These are phyloP conservation scores for Coleophoma eucalyptorum DNA, from an alignment of 2,329 filamentous ascomycete genomes.

Conservation along the genomic window DNA sequence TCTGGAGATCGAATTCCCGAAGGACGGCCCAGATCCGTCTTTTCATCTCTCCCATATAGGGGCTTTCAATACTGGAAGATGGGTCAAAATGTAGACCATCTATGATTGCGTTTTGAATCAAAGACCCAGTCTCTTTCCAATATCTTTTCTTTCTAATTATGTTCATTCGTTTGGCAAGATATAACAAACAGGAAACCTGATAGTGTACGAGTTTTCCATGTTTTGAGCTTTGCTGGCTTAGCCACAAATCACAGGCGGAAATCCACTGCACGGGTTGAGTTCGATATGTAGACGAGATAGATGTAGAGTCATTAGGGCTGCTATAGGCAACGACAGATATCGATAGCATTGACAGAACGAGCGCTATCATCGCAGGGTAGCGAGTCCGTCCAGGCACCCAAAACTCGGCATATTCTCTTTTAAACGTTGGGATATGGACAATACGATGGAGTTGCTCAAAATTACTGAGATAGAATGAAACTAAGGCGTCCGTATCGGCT, in stretches of 20 bases:
- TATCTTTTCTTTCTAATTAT: conserved; percentile 63
- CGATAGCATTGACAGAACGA: conserved; percentile 44
- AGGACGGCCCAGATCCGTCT: conserved; percentile 58
- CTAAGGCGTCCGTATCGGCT: conserved; percentile 3
- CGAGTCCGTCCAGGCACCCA: conserved; percentile 2
- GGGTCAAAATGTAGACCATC: conserved; percentile 58
- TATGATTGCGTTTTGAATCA: conserved; percentile 54
- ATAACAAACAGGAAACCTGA: conserved; percentile 54
- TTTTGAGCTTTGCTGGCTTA: conserved; percentile 53
- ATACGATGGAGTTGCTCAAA: conserved; percentile 7
- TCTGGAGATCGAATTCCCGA: conserved; percentile 58
- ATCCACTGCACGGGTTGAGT: conserved; percentile 53
- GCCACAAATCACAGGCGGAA: conserved; percentile 51
- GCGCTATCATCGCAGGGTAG: conserved; percentile 5
- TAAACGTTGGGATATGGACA: conserved; percentile 8
- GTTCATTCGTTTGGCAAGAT: conserved; percentile 58
- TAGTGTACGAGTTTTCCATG: conserved; percentile 57
- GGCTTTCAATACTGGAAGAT: conserved; percentile 43
- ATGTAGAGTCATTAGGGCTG: conserved; percentile 45
- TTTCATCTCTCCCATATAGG: conserved; percentile 60
- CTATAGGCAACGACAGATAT: conserved; percentile 59
- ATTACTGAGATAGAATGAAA: conserved; percentile 6
- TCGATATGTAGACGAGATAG: conserved; percentile 55
- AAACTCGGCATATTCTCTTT: conserved; percentile 6
- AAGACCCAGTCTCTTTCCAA: conserved; percentile 52